A percentile compares a stretch with the other conserved stretches of the same genome.
Evolutionary conservation across 1,284 basidiomycete genomes (phyloP).

Genomic region (Ustilago esculenta): DNA sequence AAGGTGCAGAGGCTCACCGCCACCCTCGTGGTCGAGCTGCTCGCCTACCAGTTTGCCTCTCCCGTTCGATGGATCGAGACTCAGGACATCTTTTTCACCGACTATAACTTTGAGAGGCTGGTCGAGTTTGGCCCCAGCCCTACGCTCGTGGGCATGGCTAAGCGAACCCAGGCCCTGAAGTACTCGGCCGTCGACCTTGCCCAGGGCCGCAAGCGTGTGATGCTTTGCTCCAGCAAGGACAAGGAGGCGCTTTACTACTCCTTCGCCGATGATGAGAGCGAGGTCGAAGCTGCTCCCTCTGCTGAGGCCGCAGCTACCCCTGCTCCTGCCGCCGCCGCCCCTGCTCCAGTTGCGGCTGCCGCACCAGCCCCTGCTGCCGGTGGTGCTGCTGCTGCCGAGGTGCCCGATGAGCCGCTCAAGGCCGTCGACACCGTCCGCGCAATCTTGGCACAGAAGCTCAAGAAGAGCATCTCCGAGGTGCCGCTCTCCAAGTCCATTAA

Average conservation of each 20-base stretch:
- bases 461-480: constrained; percentile 90
- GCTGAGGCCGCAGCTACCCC: constrained; percentile 68
- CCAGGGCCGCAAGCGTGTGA: constrained; percentile 79
- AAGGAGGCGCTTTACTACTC: constrained; percentile 96
- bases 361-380: constrained; percentile 71
- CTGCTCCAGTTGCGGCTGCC: constrained; percentile 70
- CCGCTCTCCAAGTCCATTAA: constrained; percentile 96
- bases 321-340: constrained; percentile 65
- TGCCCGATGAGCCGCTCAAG: constrained; percentile 90
- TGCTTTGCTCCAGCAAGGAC: constrained; percentile 94
- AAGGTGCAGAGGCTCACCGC: constrained; percentile 93
- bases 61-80: constrained; percentile 97
- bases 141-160: constrained; percentile 94
- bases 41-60: constrained; percentile 87
- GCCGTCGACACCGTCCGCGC: constrained; percentile 87
- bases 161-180: constrained; percentile 92
- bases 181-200: constrained; percentile 92
- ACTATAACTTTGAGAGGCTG: constrained; percentile 89
- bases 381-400: constrained; percentile 71
- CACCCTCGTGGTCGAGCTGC: constrained; percentile 91
- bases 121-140: constrained; percentile 96
- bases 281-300: constrained; percentile 68
- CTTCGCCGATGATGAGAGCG: constrained; percentile 83
- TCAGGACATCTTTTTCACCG: constrained; percentile 89
- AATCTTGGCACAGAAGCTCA: constrained; percentile 96